Conservation (phyloP, 2,329 filamentous ascomycete species). For the Penicillium sp. region DNA sequence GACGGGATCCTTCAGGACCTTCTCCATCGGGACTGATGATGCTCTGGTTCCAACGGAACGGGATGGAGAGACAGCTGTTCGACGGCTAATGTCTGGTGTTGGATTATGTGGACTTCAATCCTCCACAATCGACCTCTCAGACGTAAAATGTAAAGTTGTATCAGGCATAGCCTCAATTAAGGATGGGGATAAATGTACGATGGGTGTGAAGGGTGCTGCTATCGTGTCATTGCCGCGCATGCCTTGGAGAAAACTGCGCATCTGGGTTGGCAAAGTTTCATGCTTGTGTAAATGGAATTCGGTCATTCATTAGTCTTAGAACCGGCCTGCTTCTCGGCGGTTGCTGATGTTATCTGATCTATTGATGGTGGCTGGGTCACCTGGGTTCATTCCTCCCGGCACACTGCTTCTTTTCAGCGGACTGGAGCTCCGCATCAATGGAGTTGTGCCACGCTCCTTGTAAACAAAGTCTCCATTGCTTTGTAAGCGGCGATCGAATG, state of each 20-base stretch:
- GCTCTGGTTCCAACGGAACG: no score
- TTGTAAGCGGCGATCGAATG: constrained; percentile 36
- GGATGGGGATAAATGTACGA: constrained; percentile 5
- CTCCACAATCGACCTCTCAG: no score
- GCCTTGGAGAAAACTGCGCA: neutral
- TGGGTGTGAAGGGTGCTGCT: neutral
- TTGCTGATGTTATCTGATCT: constrained; percentile 26
- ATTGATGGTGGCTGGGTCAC: constrained; percentile 21
- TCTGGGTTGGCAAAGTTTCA: neutral
- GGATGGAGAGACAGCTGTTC: no score
- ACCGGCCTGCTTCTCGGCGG: constrained; percentile 27
- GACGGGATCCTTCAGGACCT: no score
- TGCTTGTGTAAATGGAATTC: neutral
- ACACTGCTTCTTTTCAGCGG: constrained; percentile 39
- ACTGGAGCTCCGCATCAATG: constrained; percentile 33
- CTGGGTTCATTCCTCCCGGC: constrained; percentile 28
- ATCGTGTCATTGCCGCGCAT: neutral
- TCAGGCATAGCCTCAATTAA: constrained; percentile 2
- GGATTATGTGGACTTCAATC: no score
- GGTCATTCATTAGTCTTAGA: constrained; percentile 16
- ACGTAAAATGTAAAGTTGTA: neutral
- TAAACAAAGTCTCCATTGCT: constrained; percentile 32
- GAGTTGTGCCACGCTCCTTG: constrained; percentile 30
- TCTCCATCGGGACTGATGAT: no score
- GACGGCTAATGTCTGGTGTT: no score